Conservation (phyloP, 768 basidiomycete genomes). For the Mycena epipterygia region DNA sequence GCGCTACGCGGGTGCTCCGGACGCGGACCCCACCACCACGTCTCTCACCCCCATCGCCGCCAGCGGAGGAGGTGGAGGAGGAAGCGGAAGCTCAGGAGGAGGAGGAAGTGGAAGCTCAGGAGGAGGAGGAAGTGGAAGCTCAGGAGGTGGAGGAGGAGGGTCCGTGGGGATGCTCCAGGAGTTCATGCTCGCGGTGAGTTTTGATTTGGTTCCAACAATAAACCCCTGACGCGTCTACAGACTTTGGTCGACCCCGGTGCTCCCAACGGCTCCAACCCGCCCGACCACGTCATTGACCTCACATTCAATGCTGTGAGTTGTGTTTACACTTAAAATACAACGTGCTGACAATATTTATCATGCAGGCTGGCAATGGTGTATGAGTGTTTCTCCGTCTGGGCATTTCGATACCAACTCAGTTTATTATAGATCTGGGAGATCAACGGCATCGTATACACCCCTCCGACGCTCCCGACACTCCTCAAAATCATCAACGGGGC, state of each 20-base stretch:
- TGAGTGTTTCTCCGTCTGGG: not conserved
- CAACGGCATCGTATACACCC: conserved; percentile 38
- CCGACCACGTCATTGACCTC: conserved; percentile 33
- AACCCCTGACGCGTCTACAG: not conserved
- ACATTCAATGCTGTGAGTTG: conserved; percentile 9
- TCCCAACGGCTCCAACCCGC: conserved; percentile 28
- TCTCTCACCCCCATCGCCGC: not conserved
- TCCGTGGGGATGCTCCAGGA: not conserved
- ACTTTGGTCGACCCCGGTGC: conserved; percentile 24
- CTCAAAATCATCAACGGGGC: conserved; percentile 42
- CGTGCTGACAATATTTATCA: not conserved
- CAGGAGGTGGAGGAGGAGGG: too few relatives aligned
- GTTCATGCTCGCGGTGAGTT: not conserved
- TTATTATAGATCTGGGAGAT: conserved; percentile 34
- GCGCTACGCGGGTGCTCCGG: conserved; percentile 55
- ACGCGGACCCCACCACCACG: conserved; percentile 46
- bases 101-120: too few relatives aligned
- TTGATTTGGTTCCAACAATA: too few relatives aligned
- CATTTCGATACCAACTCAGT: not conserved
- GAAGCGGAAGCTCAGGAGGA: too few relatives aligned
- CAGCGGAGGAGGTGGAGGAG: too few relatives aligned
- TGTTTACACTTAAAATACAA: not conserved
- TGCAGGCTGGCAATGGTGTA: conserved; percentile 26
- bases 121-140: too few relatives aligned
- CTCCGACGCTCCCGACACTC: conserved; percentile 41